phyloP scores from a whole-genome alignment of 805 yeast species.

The Cyberlindnera bimundalis region DNA sequence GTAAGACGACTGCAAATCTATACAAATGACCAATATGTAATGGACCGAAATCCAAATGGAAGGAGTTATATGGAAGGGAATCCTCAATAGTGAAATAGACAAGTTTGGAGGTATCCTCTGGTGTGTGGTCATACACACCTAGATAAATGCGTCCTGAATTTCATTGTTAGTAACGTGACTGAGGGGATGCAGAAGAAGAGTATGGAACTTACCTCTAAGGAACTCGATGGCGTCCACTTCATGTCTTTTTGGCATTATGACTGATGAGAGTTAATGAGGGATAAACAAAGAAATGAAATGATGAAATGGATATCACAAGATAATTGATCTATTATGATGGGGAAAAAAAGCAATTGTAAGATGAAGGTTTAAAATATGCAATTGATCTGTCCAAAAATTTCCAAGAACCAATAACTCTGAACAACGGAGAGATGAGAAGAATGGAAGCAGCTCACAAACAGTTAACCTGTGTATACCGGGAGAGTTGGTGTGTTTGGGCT shows the following conservation, averaged over 20 bases:
- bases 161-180: not conserved
- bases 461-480: too few relatives aligned
- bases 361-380: too few relatives aligned
- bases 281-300: too few relatives aligned
- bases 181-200: not conserved
- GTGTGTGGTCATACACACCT: conserved; percentile 82
- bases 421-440: too few relatives aligned
- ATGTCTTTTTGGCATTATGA: conserved; percentile 54
- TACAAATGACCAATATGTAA: conserved; percentile 89
- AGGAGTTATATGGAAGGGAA: conserved; percentile 87
- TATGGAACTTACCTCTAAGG: conserved; percentile 20
- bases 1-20: conserved; percentile 91
- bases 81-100: conserved; percentile 93
- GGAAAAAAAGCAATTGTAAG: too few relatives aligned
- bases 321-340: too few relatives aligned
- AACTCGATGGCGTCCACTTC: conserved; percentile 53
- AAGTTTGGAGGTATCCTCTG: conserved; percentile 68
- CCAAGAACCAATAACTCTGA: too few relatives aligned
- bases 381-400: too few relatives aligned
- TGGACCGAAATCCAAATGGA: conserved; percentile 96
- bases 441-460: too few relatives aligned
- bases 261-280: too few relatives aligned
- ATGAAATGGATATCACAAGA: too few relatives aligned
- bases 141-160: conserved; percentile 59
- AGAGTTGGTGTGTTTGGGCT: too few relatives aligned